Evolutionary conservation across 257 asterid genomes (phyloP), one percentile per base, ranked within the genome.

Genomic region (Scutellaria minor): DNA sequence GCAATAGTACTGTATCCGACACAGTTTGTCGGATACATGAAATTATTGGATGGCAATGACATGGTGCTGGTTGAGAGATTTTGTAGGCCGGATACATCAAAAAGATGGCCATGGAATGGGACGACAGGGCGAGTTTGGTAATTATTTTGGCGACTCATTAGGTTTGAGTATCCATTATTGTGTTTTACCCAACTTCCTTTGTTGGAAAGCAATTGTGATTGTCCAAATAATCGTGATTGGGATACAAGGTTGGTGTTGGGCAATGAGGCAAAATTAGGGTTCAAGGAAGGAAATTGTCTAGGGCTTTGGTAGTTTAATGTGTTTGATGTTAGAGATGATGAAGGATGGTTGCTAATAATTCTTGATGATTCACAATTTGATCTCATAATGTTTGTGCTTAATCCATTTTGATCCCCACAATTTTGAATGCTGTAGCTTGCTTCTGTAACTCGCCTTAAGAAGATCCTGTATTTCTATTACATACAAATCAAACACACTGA

Each of bases 401-500:
- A 39, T 3, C 76, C 46, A 58, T 67, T 68, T 0, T 35, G 10
- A 24, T 71, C 72, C 39, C 22, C 5, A 40, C 75, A 24, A 18
- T 7, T 46, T 7, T 66, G 82, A 24, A 80, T 47, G 20, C 72
- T 74, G 78, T 31, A 50, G 81, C 83, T 78, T 76, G 92, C 82
- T 9, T 73, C 85, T 0, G 81, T 66, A 3, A 78, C 87, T 52
- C 87, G n/a, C 63, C 80, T 79, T 27, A 83, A 81, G 77, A 83
- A 86, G 68, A 86, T 79, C 74, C 88, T 60, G 9, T 86, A 86
- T 57, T 86, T 86, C 91, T 86, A 88, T 76, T 39, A 2, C 35
- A 27, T 31, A 1, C 14, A 22, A 9, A 12, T 12, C 14, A n/a
- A 13, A n/a, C n/a, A n/a, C n/a, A 6, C 1, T 18, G 7, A 9